Conservation (phyloP, 306 rosid genomes). For the barrel medic (Medicago truncatula) region MtrunA17r5.0-ANR NC_053045.1:43468001-43468500, state of each 20-base stretch:
- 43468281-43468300: neutral
- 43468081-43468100: neutral
- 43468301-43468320: constrained; percentile 8
- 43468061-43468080: neutral
- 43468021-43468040: neutral
- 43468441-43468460: constrained; percentile 82
- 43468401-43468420: constrained; percentile 80
- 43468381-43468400: constrained; percentile 95
- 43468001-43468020: neutral
- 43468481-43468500: neutral
- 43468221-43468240: neutral
- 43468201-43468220: neutral
- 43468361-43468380: constrained; percentile 82
- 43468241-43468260: neutral
- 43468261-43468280: constrained; percentile 2
- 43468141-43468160: neutral
- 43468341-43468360: constrained; percentile 36
- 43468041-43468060: neutral
- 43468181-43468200: neutral
- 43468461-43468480: constrained; percentile 66
- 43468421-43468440: constrained; percentile 97
- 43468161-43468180: neutral
- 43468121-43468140: neutral
- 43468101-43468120: neutral
- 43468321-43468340: constrained; percentile 29